phyloP scores from a whole-genome alignment of 2,329 filamentous ascomycete species.

The Verticillium dahliae region DNA sequence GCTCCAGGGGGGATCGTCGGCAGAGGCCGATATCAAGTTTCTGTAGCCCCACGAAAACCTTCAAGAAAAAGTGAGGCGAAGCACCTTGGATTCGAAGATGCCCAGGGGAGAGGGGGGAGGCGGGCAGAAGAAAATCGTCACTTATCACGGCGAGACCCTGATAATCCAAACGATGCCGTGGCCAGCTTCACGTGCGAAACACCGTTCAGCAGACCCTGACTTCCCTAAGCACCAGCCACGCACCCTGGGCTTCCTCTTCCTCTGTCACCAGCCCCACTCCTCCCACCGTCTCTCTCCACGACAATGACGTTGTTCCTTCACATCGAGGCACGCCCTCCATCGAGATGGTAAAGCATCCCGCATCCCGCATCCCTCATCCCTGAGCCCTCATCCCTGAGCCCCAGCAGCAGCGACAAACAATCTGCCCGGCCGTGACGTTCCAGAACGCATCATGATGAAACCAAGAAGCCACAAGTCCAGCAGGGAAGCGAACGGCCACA shows the following conservation, averaged over 20 bases:
- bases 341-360: background rate
- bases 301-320: background rate
- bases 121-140: background rate
- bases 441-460: constrained; percentile 3
- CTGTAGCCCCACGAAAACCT: too few species aligned
- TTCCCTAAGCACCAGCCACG: background rate
- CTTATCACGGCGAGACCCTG: background rate
- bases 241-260: background rate
- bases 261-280: too few species aligned
- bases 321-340: background rate
- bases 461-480: background rate
- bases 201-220: background rate
- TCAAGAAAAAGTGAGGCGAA: too few species aligned
- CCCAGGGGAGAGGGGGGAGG: too few species aligned
- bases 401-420: background rate
- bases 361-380: too few species aligned
- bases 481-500: background rate
- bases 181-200: background rate
- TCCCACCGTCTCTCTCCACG: background rate
- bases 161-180: background rate
- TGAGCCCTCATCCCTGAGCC: too few species aligned
- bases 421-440: background rate
- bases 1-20: background rate
- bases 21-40: too few species aligned
- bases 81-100: too few species aligned